Conservation (phyloP, 176 grass and related monocot species). For the Eremochloa ophiuroides region DNA sequence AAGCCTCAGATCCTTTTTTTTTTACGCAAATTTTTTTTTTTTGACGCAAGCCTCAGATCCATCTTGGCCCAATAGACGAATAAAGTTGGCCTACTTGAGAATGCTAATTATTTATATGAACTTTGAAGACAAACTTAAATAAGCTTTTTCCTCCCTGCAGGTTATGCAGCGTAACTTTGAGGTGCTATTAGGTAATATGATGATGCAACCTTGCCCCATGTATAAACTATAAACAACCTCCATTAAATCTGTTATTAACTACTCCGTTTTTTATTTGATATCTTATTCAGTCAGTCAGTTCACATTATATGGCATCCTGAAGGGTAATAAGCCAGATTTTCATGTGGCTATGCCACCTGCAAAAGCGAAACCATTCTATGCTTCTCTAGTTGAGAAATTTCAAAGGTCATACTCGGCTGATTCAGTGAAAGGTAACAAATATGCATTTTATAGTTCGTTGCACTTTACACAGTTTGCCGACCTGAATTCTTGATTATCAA, state of each 20-base stretch:
- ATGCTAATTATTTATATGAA: background rate
- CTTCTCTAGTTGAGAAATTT: constrained; percentile 85
- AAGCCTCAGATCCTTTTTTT: constrained; percentile 36
- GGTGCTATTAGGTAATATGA: constrained; percentile 70
- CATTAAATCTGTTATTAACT: background rate
- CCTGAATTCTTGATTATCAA: constrained; percentile 12
- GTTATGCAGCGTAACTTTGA: constrained; percentile 74
- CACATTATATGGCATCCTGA: constrained; percentile 88
- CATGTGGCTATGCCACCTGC: constrained; percentile 94
- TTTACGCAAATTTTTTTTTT: too few relatives aligned
- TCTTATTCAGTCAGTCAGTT: constrained; percentile 80
- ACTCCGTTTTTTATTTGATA: constrained; percentile 23
- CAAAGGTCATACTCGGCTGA: constrained; percentile 50
- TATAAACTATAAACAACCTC: background rate
- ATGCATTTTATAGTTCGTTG: constrained; percentile 1
- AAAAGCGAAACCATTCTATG: constrained; percentile 86
- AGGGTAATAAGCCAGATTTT: constrained; percentile 99
- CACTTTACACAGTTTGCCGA: background rate
- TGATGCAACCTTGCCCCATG: background rate
- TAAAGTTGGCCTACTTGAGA: background rate
- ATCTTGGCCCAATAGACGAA: background rate
- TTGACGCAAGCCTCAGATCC: too few relatives aligned
- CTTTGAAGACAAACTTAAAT: constrained; percentile 6
- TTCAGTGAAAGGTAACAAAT: constrained; percentile 66
- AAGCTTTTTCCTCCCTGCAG: constrained; percentile 28